Conservation (phyloP, 768 basidiomycete genomes). For the Lentinula aciculospora region DNA sequence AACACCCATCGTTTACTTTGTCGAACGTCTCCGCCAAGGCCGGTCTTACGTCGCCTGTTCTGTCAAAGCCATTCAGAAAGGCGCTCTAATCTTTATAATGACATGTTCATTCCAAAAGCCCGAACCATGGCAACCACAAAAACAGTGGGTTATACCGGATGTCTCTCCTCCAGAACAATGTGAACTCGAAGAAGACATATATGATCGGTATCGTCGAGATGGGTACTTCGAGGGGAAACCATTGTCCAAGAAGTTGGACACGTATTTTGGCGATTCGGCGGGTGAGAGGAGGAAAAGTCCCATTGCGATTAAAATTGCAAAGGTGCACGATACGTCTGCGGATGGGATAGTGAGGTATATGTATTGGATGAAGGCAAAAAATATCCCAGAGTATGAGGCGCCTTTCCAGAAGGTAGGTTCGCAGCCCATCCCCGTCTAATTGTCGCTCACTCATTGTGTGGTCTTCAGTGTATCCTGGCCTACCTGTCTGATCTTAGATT, state of each 20-base stretch:
- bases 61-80: constrained; percentile 55
- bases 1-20: constrained; percentile 71
- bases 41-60: constrained; percentile 66
- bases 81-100: constrained; percentile 48
- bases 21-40: constrained; percentile 72
- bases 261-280: constrained; percentile 14
- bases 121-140: constrained; percentile 67
- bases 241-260: not conserved
- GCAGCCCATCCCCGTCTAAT: too few relatives aligned
- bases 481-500: constrained; percentile 79
- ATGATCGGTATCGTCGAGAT: constrained; percentile 8
- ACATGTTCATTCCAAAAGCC: constrained; percentile 80
- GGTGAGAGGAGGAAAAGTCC: constrained; percentile 69
- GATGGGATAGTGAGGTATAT: constrained; percentile 49
- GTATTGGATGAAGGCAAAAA: constrained; percentile 79
- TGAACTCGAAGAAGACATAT: constrained; percentile 46
- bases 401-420: constrained; percentile 71
- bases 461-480: constrained; percentile 62
- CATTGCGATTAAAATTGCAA: constrained; percentile 56
- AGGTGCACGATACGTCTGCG: constrained; percentile 30
- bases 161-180: constrained; percentile 58
- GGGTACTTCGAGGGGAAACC: not conserved
- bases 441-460: not conserved
- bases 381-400: constrained; percentile 58
- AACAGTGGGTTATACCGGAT: constrained; percentile 64